Conservation (phyloP, 768 basidiomycete species). For the Lentinula sp. region DNA sequence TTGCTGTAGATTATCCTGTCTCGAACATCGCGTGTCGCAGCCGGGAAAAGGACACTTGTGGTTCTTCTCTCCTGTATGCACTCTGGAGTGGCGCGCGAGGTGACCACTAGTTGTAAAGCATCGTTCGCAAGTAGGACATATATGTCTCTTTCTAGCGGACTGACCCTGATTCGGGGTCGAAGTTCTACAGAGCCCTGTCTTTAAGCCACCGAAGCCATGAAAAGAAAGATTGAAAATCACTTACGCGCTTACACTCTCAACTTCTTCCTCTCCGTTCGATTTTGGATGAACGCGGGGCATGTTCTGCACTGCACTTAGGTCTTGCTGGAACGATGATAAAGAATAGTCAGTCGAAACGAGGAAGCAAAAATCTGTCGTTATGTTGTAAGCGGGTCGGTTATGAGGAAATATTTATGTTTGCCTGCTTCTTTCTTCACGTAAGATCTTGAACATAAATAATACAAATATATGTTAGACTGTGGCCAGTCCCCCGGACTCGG, state of each 20-base stretch:
- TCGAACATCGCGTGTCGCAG: constrained; percentile 84
- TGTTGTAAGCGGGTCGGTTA: constrained; percentile 4
- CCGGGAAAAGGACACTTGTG: constrained; percentile 95
- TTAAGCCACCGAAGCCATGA: background rate
- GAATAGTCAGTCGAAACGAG: background rate
- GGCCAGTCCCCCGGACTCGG: constrained; percentile 6
- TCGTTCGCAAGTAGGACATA: constrained; percentile 69
- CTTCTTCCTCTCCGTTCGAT: background rate
- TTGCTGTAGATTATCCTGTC: constrained; percentile 81
- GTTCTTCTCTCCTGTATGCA: constrained; percentile 90
- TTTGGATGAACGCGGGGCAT: constrained; percentile 5
- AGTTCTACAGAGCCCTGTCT: background rate
- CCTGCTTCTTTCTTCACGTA: constrained; percentile 1
- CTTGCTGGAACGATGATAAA: background rate
- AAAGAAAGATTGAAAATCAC: background rate
- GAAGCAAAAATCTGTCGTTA: background rate
- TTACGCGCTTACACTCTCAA: background rate
- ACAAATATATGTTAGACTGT: background rate
- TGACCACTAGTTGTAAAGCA: constrained; percentile 88
- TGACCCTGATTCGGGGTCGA: constrained; percentile 4
- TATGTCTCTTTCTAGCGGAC: constrained; percentile 41
- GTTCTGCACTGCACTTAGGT: background rate
- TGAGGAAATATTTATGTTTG: background rate
- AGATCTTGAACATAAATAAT: background rate
- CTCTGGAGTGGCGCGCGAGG: constrained; percentile 79